These are phyloP conservation scores for Cucurbita maxima DNA, from an alignment of 306 rosid genomes.

Conservation along the genomic window DNA sequence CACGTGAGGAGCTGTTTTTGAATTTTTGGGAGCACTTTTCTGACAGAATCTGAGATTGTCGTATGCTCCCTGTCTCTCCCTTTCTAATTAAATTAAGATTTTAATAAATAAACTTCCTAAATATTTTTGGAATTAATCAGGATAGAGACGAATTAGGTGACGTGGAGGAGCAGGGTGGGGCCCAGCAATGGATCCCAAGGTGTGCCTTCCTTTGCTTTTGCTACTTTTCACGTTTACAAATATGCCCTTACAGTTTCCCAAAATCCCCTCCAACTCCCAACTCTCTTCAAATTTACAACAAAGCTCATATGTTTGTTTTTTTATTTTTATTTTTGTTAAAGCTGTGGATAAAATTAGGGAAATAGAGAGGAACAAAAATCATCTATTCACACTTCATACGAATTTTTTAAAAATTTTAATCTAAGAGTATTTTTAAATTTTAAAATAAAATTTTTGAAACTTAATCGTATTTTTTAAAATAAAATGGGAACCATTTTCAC, in stretches of 20 bases:
- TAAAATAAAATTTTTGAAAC: too few relatives aligned
- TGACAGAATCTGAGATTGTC: constrained; percentile 13
- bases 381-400: too few relatives aligned
- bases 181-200: not conserved
- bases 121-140: not conserved
- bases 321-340: too few relatives aligned
- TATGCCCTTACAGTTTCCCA: not conserved
- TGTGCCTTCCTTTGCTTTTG: not conserved
- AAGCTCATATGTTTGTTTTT: too few relatives aligned
- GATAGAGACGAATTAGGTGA: constrained; percentile 4
- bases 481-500: too few relatives aligned
- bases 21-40: not conserved
- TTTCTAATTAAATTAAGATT: too few relatives aligned
- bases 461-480: too few relatives aligned
- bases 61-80: constrained; percentile 6
- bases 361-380: too few relatives aligned
- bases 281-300: not conserved
- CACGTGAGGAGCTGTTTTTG: constrained; percentile 27
- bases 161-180: not conserved
- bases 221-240: not conserved
- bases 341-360: too few relatives aligned
- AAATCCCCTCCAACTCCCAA: not conserved
- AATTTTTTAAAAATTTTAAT: too few relatives aligned
- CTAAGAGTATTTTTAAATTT: too few relatives aligned
- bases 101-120: too few relatives aligned